Base-by-base conservation (phyloP, 78 protist genomes). In the Dictyostelium citrinum region DNA sequence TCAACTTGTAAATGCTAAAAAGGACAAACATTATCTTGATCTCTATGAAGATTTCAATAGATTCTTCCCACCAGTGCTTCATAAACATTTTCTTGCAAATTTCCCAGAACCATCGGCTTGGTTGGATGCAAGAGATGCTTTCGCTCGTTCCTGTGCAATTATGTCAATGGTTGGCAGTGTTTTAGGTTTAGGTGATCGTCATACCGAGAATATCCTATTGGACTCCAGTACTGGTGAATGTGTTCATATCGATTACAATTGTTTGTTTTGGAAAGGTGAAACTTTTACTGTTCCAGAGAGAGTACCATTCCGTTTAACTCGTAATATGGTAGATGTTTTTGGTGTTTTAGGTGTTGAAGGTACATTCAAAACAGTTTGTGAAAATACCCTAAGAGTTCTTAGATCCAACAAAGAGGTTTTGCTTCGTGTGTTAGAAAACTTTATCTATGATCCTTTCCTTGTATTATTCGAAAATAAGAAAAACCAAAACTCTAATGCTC, bases 241-340 rank as follows among this genome's bases (percentile, higher is more conserved):
- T 12, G 90, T 97, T 29, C 99, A 98, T 81, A 98, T 99, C 22
- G 99, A 99, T 81, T 97, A 98, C 83, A 97, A 97, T 81, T 96
- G 98, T 68, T 43, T 98, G 41, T 99, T 99, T 91, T 81, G 93
- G 91, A 97, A 96, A 81, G 99, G 99, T n/a, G 46, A 51, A 76
- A 64, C 95, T 17, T 84, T 98, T 68, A n/a, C 7, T 0, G 84
- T 83, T 27, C 97, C 98, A 7, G 99, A 98, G 79, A 29, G 75
- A 5, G 99, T 99, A 14, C 99, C 99, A 29, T 99, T 98, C 96
- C 91, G 99, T 14, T 90, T 99, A 45, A 99, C 99, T 14, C 97
- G 72, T 41, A 98, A 99, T 93, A 83, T 99, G 94, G 90, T 97
- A 24, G 98, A 98, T 82, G 99, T 96, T 1, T 24, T 98, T 39